Base-by-base conservation (phyloP, 176 grass and related monocot species). In the Coix lacrymajobi region DNA sequence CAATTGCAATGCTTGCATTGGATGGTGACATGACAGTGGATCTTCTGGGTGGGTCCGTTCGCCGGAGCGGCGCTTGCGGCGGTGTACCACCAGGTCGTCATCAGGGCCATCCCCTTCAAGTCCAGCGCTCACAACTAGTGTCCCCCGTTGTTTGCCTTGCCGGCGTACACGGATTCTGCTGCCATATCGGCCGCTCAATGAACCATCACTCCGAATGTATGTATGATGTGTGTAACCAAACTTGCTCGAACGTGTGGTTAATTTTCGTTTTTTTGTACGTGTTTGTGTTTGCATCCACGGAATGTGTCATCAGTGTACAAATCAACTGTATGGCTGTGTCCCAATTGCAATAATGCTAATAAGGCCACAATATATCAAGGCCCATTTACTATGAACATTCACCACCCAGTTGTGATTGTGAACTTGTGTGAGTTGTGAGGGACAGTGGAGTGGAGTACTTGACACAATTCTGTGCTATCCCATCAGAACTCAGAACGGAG, bases 1-100 rank as follows among this genome's bases (percentile, higher is more conserved):
- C 24, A 25, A 61, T 75, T 34, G 49, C 8, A 3, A 52, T 57
- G 8, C 2, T 15, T 40, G 51, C 3, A 3, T n/a, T 76, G 72
- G 74, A 31, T 29, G 24, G 1, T 63, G 61, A 62, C 41, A n/a
- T n/a, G n/a, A 13, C 72, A 76, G 82, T 84, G 82, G 82, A 84
- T 84, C 82, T 84, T 84, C 62, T 84, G 82, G 82, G 72, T 84
- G 24, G 82, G 72, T 3, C 82, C 82, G 31, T 66, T 84, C 82
- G 0, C 17, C 17, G 82, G 82, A 65, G 82, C 72, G 2, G 82
- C 72, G 24, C 5, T 76, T 7, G 82, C 82, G 62, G 62, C 72
- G 45, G 19, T 76, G 62, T 84, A 84, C 45, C 82, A 84, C 72
- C 73, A 84, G 62, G 45, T 76, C 45, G 72, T 84, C 20, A 61